Base-by-base conservation (phyloP, 2,329 filamentous ascomycete species). In the Dactylellina drechsleri region DNA sequence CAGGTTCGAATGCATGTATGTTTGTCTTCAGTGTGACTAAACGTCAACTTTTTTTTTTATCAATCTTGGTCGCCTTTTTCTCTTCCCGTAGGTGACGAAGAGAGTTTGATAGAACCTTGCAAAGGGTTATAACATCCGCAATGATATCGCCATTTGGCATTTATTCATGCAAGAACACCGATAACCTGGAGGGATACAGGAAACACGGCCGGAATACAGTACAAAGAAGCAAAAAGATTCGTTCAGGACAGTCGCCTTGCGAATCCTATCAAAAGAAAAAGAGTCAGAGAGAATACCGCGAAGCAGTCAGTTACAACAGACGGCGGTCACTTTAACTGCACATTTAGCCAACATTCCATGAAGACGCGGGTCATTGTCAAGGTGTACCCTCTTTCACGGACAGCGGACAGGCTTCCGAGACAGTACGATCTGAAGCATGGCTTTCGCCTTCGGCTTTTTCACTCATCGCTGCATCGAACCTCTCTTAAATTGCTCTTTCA, bases 291-390 rank as follows among this genome's bases (percentile, higher is more conserved):
- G 52, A 54, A 20, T 7, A 20, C 20, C 20, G 10, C 10, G 20
- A n/a, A 52, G 20, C 6, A 36, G 23, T 16, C 43, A 47, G 47
- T 52, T n/a, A 52, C 47, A 52, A 52, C 47, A 23, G 47, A 18
- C 47, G 47, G 12, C 18, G 15, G 47, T 31, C 28, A 54, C 15
- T 36, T 36, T n/a, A 36, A 40, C 54, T 64, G 71, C 53, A 66
- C 58, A 75, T 75, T 75, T 62, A 68, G 64, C 71, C 71, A 75
- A 64, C 71, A 75, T 75, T 75, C 71, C 71, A 75, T 68, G 56
- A 68, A 52, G 59, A 68, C 65, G 71, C 71, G 71, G 71, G 71
- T 68, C 64, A 68, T 75, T 68, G 64, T 68, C 71, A 75, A 58
- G 58, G 64, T 64, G 5, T 52, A 75, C 60, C 68, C 68, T 66